These are phyloP conservation scores for Sporothrix pallida DNA, from an alignment of 2,329 filamentous ascomycete species.

Conservation along the genomic window DNA sequence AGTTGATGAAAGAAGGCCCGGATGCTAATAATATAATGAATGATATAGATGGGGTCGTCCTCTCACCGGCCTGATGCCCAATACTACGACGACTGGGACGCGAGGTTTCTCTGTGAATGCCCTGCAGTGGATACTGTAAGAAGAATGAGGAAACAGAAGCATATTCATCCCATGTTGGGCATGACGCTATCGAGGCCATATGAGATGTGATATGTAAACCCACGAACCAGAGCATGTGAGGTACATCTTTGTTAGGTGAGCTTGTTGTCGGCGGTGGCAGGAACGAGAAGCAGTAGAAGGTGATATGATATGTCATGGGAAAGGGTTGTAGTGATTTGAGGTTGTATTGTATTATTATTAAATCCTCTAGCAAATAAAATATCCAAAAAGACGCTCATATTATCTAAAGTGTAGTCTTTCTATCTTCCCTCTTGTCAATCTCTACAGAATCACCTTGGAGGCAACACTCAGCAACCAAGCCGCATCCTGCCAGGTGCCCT, in stretches of 20 bases:
- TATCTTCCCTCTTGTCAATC: not conserved
- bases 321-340: not conserved
- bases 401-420: not conserved
- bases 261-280: too few relatives aligned
- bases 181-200: not conserved
- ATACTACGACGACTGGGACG: not conserved
- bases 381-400: not conserved
- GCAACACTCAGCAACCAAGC: slow-evolving; percentile 71
- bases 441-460: slow-evolving; percentile 63
- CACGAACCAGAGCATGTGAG: not conserved
- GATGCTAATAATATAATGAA: too few relatives aligned
- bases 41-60: too few relatives aligned
- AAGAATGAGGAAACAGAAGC: not conserved
- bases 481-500: slow-evolving; percentile 69
- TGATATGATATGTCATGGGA: slow-evolving; percentile 10
- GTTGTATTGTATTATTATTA: slow-evolving; percentile 13
- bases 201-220: not conserved
- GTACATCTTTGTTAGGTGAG: not conserved
- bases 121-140: too few relatives aligned
- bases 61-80: too few relatives aligned
- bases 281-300: not conserved
- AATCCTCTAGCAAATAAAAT: slow-evolving; percentile 5
- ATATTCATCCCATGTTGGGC: not conserved
- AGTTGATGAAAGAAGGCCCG: too few relatives aligned
- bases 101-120: too few relatives aligned